Base-by-base conservation (phyloP, 1,284 basidiomycete species). In the Cryptococcus sp. region DNA sequence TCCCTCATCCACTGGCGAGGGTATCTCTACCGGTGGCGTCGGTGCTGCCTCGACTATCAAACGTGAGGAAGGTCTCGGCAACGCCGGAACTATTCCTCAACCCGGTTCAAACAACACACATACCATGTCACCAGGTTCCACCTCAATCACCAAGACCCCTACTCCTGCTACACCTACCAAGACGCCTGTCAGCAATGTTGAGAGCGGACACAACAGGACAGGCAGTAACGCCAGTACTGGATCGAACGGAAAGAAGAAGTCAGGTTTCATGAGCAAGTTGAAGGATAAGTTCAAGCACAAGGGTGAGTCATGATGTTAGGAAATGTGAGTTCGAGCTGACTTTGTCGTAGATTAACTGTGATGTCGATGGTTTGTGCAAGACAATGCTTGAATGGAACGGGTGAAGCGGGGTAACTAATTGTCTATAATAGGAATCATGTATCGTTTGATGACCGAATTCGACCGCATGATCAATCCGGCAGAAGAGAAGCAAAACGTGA, bases 211-310 rank as follows among this genome's bases (percentile, higher is more conserved):
- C 47, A 23, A 38, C 2, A 46, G 63, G 30, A 58, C 57, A 1
- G 59, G 55, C 53, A 58, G 58, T 23, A 56, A 44, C 36, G 42
- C 41, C 8, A 50, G 45, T 7, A 53, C 35, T 15, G 59, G 52
- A 15, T 53, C 53, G 8, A 53, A 38, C 15, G 60, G 58, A 3
- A 58, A 57, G 37, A 60, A 62, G 53, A 70, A 68, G 62, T 51
- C 59, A 15, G 71, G 73, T 11, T 61, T 76, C 51, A 64, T 74
- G 57, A 61, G 58, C 52, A 73, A 73, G 64, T 49, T 76, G 56
- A 75, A 75, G 62, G 67, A 58, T 7, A 66, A 70, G 58, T 57
- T 71, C 48, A 71, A 71, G 38, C 10, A 41, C 23, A 23, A 23
- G 23, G 23, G 23, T 23, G 23, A 23, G 23, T 23, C 23, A 23